Percentiles rank a stretch among this genome's conserved stretches.
These are phyloP conservation scores for Leccinum aurantiacum DNA, from an alignment of 768 basidiomycete genomes.

Conservation along the genomic window DNA sequence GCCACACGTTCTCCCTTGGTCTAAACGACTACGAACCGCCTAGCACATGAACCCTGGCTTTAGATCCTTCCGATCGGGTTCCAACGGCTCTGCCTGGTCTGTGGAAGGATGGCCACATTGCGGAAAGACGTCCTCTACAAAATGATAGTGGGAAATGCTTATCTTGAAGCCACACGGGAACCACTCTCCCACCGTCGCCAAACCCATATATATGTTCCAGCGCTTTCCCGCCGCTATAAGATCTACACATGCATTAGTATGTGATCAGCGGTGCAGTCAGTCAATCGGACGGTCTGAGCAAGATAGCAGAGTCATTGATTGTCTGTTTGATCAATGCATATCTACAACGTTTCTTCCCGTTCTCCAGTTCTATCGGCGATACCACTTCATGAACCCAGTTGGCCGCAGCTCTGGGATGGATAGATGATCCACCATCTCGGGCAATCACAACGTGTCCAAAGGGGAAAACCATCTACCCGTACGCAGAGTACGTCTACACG, in stretches of 20 bases:
- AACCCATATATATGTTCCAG: background rate
- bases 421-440: background rate
- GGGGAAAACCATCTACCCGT: background rate
- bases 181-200: background rate
- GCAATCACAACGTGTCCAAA: background rate
- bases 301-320: background rate
- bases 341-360: background rate
- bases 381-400: background rate
- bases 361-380: background rate
- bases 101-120: constrained; percentile 13
- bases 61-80: background rate
- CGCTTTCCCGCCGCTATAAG: background rate
- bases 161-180: background rate
- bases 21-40: background rate
- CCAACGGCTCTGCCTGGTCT: constrained; percentile 14
- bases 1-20: background rate
- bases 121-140: background rate
- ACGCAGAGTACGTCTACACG: constrained; percentile 15
- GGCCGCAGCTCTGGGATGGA: constrained; percentile 2
- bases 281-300: background rate
- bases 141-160: background rate
- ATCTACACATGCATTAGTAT: background rate
- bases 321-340: constrained; percentile 1
- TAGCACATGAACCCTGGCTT: background rate
- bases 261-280: constrained; percentile 2